Conservation (phyloP, 2,329 filamentous ascomycete species). For the Raffaelea ambrosiae region DNA sequence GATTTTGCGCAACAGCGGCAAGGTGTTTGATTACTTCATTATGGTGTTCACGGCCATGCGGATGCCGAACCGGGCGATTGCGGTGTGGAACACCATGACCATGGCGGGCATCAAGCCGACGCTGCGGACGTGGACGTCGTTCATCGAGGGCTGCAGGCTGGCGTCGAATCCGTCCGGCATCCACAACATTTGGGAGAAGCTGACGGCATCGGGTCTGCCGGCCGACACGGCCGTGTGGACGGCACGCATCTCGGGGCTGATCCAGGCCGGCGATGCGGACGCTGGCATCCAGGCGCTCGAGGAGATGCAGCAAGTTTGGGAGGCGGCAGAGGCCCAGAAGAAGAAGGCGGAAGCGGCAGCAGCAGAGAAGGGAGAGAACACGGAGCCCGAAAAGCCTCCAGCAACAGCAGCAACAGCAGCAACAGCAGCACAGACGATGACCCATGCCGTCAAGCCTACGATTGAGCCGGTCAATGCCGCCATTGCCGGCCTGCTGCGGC, state of each 20-base stretch:
- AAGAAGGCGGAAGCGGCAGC: no score
- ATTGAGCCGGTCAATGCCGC: conserved; percentile 62
- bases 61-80: conserved; percentile 19
- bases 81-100: conserved; percentile 33
- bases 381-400: neutral
- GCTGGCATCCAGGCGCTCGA: conserved; percentile 55
- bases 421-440: neutral
- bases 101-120: conserved; percentile 46
- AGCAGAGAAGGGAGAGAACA: conserved; percentile 4
- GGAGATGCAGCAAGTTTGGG: conserved; percentile 58
- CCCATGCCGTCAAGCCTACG: conserved; percentile 44
- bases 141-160: conserved; percentile 62
- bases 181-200: conserved; percentile 57
- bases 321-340: conserved; percentile 14
- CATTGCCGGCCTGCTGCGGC: conserved; percentile 51
- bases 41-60: conserved; percentile 22
- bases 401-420: conserved; percentile 4
- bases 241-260: conserved; percentile 57
- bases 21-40: conserved; percentile 26
- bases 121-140: conserved; percentile 59
- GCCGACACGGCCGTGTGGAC: conserved; percentile 64
- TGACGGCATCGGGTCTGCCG: conserved; percentile 45
- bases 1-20: conserved; percentile 10
- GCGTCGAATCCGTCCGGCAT: conserved; percentile 51
- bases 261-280: conserved; percentile 43